Percentiles rank a stretch among this genome's conserved stretches.
Evolutionary conservation across 345 rosid genomes (phyloP).

Genomic region (Eucalyptus decipiens): DNA sequence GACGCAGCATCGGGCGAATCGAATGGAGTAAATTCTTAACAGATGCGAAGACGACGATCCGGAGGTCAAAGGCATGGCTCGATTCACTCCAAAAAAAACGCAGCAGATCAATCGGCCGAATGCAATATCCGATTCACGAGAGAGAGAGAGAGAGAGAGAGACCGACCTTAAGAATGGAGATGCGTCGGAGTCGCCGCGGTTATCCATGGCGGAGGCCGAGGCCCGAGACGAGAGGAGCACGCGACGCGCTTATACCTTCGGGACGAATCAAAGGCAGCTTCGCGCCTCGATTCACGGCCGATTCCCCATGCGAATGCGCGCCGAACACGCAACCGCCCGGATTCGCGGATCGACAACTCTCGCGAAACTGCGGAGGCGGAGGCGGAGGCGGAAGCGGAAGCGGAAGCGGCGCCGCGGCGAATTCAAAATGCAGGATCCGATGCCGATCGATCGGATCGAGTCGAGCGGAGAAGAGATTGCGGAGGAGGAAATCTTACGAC

Average conservation of each 20-base stretch:
- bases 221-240: not conserved
- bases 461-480: not conserved
- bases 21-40: not conserved
- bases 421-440: not conserved
- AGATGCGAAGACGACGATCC: not conserved
- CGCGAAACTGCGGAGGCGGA: not conserved
- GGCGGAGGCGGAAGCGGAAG: no score
- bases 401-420: not conserved
- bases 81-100: not conserved
- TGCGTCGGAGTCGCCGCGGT: slow-evolving; percentile 5
- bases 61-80: not conserved
- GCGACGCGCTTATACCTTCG: not conserved
- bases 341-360: not conserved
- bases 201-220: slow-evolving; percentile 11
- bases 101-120: not conserved
- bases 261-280: not conserved
- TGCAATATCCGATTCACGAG: not conserved
- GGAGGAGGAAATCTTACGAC: not conserved
- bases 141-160: not conserved
- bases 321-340: not conserved
- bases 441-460: not conserved
- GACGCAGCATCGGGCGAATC: not conserved
- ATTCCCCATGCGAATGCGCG: not conserved
- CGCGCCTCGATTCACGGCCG: not conserved
- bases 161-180: slow-evolving; percentile 15